Evolutionary conservation across 495 filamentous ascomycete species (phyloP).

Genomic region (Talaromyces nanjingensis): DNA sequence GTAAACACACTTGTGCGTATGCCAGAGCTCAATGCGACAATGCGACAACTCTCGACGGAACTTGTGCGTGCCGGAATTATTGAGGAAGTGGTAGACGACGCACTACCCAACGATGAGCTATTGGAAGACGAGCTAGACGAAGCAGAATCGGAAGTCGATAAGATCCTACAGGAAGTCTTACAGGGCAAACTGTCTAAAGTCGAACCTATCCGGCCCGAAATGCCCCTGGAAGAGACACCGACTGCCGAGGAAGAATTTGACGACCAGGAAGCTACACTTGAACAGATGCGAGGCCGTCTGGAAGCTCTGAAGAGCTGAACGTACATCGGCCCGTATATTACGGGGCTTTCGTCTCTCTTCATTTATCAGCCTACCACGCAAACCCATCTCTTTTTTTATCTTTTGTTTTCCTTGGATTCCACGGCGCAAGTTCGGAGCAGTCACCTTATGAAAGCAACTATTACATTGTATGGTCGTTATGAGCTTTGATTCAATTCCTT

Average conservation of each 20-base stretch:
- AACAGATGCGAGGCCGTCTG: slow-evolving; percentile 85
- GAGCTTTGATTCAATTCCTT: neutral
- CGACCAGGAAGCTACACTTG: slow-evolving; percentile 77
- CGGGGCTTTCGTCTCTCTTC: neutral
- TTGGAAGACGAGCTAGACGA: slow-evolving; percentile 80
- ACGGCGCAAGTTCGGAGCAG: neutral
- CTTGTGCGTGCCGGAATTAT: slow-evolving; percentile 92
- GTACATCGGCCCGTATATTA: neutral
- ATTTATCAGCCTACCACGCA: neutral
- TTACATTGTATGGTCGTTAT: neutral
- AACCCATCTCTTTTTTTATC: neutral
- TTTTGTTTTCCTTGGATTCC: slow-evolving; percentile 1
- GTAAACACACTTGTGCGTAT: slow-evolving; percentile 81
- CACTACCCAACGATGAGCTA: slow-evolving; percentile 62
- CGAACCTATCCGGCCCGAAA: slow-evolving; percentile 43
- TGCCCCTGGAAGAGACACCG: slow-evolving; percentile 49
- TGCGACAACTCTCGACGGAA: slow-evolving; percentile 83
- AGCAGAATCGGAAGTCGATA: slow-evolving; percentile 85
- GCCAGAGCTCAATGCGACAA: slow-evolving; percentile 82
- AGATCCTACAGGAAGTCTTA: slow-evolving; percentile 82
- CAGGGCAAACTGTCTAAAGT: slow-evolving; percentile 73
- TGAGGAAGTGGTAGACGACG: slow-evolving; percentile 92
- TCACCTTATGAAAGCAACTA: neutral
- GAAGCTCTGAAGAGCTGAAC: slow-evolving; percentile 84
- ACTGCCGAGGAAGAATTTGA: slow-evolving; percentile 68